phyloP scores from a whole-genome alignment of 2,329 filamentous ascomycete genomes.

The Fusarium albosuccineum region DNA sequence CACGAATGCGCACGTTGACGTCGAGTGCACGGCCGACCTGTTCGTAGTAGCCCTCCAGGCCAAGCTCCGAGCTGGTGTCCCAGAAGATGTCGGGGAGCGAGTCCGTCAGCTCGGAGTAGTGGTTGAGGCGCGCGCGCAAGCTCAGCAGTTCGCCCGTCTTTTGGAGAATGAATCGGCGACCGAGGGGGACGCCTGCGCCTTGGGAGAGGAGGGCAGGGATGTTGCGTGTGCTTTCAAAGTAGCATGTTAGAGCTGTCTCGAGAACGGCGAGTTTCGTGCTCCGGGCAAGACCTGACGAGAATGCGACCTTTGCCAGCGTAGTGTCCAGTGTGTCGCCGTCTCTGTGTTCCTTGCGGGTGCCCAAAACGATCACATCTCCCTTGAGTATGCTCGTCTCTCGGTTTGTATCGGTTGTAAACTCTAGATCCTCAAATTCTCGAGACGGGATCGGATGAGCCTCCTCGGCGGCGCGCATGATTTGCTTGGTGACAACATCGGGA shows the following conservation, averaged over 20 bases:
- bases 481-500: constrained; percentile 78
- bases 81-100: constrained; percentile 96
- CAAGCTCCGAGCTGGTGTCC: constrained; percentile 90
- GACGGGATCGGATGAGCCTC: constrained; percentile 76
- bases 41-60: constrained; percentile 94
- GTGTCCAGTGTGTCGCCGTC: constrained; percentile 64
- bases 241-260: constrained; percentile 83
- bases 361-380: constrained; percentile 90
- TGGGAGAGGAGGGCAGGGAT: constrained; percentile 84
- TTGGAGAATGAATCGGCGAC: constrained; percentile 84
- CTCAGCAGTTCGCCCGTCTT: constrained; percentile 94
- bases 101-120: constrained; percentile 97
- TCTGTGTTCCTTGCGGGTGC: constrained; percentile 73
- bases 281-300: constrained; percentile 91
- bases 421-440: constrained; percentile 89
- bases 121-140: constrained; percentile 91
- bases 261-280: constrained; percentile 95
- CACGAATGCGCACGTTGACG: constrained; percentile 89
- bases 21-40: constrained; percentile 91
- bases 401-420: constrained; percentile 81
- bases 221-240: constrained; percentile 86
- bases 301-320: constrained; percentile 93
- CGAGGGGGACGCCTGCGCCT: constrained; percentile 60
- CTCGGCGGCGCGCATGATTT: constrained; percentile 81
- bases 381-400: constrained; percentile 82